Base-by-base conservation (phyloP, 495 filamentous ascomycete genomes). In the Neurospora sp. region DNA sequence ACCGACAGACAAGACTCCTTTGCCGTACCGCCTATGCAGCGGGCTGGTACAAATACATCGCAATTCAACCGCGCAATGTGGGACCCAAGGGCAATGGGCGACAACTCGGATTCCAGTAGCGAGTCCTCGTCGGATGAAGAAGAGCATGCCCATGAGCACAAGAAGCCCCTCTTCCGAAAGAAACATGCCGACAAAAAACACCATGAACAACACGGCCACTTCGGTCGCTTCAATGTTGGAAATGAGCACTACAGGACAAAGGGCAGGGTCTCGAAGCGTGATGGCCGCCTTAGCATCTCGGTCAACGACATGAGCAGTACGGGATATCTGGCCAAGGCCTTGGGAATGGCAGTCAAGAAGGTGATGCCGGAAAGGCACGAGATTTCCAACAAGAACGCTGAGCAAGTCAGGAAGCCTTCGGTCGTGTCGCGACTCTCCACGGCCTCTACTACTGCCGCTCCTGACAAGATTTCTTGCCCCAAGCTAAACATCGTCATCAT, bases 401-500 rank as follows among this genome's bases (percentile, higher is more conserved):
- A 61, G n/a, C 71, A 35, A 22, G 69, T 12, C 66, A 74, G 48
- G 27, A 74, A 41, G 37, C 77, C 40, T 66, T 73, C 59, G 39
- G 72, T 6, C 59, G 76, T 35, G 66, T 84, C 71, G 66, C 74
- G 71, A 73, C 69, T 74, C 66, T 79, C 61, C 37, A 75, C 76
- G 11, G 53, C 78, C 39, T 71, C 71, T 0, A 71, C 75, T 39
- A 73, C 76, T 48, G 59, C 72, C 40, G 38, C 70, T 14, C 38
- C 71, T 9, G 59, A 79, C 53, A 38, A 73, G 53, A 37, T 71
- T 61, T 74, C 72, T 12, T 78, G 79, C 8, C 88, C 90, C 6
- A 85, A 79, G 69, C 81, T 94, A 48, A 93, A 94, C 79, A 87
- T 94, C 70, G 92, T 94, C 40, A 93, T 94, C 75, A 91, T 93